Evolutionary conservation across 2,329 filamentous ascomycete genomes (phyloP), one percentile per base, ranked within the genome.

Genomic region (Microsporum audouinii): DNA sequence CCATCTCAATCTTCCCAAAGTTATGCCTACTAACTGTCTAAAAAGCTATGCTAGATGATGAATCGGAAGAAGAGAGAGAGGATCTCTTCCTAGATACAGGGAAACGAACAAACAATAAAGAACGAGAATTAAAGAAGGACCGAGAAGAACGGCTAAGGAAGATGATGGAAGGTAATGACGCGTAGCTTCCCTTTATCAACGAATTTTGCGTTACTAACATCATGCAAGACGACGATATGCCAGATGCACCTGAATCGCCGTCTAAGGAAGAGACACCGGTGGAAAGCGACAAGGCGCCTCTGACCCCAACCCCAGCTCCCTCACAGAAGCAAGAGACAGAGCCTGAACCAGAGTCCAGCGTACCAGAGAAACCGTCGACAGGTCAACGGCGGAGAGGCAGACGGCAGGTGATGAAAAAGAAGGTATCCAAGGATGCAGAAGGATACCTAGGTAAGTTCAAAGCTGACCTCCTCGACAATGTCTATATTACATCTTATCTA

Each of bases 391-490:
- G 88, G 62, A 84, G 91, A 65, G 90, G 89, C 36, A 86, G 84
- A 71, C 82, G 91, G 66, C 84, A 87, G 67, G 83, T 96, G 5
- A 89, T 88, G 83, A 91, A 89, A 76, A 96, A 95, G 79, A 88
- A 87, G 77, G 91, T 87, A 51, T 82, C 88, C 60, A 87, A 91
- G 72, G 91, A 96, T 66, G 89, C 91, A 57, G 87, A 96, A 65
- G 91, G 91, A 4, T 96, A 95, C 72, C 81, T 96, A 63, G 88
- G 89, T 91, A 79, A 73, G 84, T 75, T 43, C 39, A 43, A 7
- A 23, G 10, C 23, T 12, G 10, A 23, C 3, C 5, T 27, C 8
- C 43, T 27, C 17, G 6, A n/a, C 43, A 1, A 8, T 23, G 3
- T 31, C 17, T 29, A 10, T 12, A n/a, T 29, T 29, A 17, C 2